These are phyloP conservation scores for Trichoderma oligosporum DNA, from an alignment of 2,329 filamentous ascomycete species.

Conservation along the genomic window DNA sequence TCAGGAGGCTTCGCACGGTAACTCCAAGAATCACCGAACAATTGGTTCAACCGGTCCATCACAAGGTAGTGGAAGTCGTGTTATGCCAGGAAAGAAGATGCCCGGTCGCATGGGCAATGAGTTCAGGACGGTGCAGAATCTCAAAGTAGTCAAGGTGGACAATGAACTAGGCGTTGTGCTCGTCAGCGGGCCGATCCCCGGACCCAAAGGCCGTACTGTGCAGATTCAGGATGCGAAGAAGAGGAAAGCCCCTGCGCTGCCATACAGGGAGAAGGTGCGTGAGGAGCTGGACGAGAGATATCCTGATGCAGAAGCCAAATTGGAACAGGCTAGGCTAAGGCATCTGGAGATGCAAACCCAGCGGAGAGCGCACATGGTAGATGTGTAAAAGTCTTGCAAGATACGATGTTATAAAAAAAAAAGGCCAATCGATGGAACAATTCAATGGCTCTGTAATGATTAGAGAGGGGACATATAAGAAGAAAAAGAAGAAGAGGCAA, in stretches of 20 bases:
- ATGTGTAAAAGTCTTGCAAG: conserved; percentile 19
- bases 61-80: conserved; percentile 88
- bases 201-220: conserved; percentile 82
- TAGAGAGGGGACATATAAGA: background rate
- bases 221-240: conserved; percentile 87
- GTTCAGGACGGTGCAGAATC: conserved; percentile 83
- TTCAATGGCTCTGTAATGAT: conserved; percentile 8
- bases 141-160: conserved; percentile 85
- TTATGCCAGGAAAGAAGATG: conserved; percentile 97
- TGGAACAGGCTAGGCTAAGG: conserved; percentile 47
- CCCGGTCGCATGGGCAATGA: conserved; percentile 91
- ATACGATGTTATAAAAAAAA: background rate
- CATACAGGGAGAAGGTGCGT: conserved; percentile 46
- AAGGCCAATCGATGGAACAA: background rate
- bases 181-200: conserved; percentile 80
- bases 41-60: conserved; percentile 86
- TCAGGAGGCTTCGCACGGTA: conserved; percentile 90
- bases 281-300: conserved; percentile 45
- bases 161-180: conserved; percentile 82
- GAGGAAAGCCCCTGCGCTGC: conserved; percentile 59
- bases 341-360: conserved; percentile 54
- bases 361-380: conserved; percentile 33
- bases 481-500: conserved; percentile 19
- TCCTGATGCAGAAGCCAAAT: conserved; percentile 41
- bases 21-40: conserved; percentile 87